These are phyloP conservation scores for Daldinia childiae DNA, from an alignment of 495 filamentous ascomycete genomes.

Conservation along the genomic window DNA sequence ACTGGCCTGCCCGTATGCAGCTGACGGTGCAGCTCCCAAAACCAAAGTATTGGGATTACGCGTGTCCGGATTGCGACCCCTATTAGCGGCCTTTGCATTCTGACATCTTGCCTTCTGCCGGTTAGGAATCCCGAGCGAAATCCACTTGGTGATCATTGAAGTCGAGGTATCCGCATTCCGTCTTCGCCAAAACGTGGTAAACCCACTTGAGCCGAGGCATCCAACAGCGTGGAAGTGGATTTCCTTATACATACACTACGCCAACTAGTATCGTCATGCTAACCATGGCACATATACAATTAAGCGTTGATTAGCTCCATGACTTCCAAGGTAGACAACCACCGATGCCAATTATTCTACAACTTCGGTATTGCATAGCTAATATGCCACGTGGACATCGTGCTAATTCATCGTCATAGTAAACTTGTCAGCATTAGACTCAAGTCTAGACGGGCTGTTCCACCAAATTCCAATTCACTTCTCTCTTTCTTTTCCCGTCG, in stretches of 20 bases:
- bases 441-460: not conserved
- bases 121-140: conserved; percentile 13
- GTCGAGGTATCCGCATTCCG: conserved; percentile 14
- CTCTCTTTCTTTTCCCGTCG: not conserved
- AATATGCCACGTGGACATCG: not conserved
- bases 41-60: conserved; percentile 12
- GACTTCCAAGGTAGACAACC: not conserved
- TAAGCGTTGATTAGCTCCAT: not conserved
- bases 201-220: conserved; percentile 24
- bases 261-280: not conserved
- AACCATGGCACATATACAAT: conserved; percentile 6
- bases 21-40: not conserved
- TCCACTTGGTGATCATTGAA: conserved; percentile 7
- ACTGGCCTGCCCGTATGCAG: conserved; percentile 1
- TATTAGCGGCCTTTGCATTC: conserved; percentile 10
- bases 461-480: not conserved
- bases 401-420: not conserved
- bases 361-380: not conserved
- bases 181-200: conserved; percentile 7
- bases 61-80: not conserved
- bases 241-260: conserved; percentile 11
- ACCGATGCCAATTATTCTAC: not conserved
- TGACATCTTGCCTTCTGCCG: conserved; percentile 2
- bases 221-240: not conserved
- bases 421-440: not conserved